A percentile compares a stretch with the other conserved stretches of the same genome.
These are phyloP conservation scores for Lachancea kluyveri DNA, from an alignment of 805 yeast genomes.

Conservation along the genomic window DNA sequence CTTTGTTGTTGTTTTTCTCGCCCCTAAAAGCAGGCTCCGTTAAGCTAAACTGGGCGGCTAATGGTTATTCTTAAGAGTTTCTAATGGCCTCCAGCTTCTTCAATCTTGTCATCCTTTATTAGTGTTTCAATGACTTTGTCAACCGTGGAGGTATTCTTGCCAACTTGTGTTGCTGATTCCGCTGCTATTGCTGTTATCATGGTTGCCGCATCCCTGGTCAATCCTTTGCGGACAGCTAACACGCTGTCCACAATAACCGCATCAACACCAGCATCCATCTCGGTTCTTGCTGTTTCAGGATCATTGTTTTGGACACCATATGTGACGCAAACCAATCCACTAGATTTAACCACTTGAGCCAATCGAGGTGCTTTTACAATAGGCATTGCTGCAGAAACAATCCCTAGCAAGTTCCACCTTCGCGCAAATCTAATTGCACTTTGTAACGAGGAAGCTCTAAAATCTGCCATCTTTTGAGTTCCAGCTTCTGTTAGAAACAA, in stretches of 20 bases:
- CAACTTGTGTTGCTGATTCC: too few species aligned
- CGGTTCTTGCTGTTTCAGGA: conserved; percentile 76
- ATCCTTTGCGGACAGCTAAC: conserved; percentile 82
- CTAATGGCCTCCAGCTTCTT: too few species aligned
- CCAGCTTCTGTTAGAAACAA: conserved; percentile 88
- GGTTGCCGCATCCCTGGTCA: conserved; percentile 34
- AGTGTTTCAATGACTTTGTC: too few species aligned
- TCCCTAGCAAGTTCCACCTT: conserved; percentile 86
- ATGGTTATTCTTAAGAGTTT: too few species aligned
- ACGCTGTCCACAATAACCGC: conserved; percentile 98
- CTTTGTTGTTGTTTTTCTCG: too few species aligned
- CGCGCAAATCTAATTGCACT: conserved; percentile 87
- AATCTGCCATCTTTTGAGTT: conserved; percentile 78
- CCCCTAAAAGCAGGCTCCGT: too few species aligned
- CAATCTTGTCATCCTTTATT: too few species aligned
- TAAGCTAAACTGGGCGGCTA: too few species aligned
- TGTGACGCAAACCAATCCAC: conserved; percentile 89
- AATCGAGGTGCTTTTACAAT: conserved; percentile 85
- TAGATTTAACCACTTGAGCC: conserved; percentile 83
- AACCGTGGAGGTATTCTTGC: too few species aligned
- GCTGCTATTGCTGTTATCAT: too few species aligned
- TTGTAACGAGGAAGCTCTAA: conserved; percentile 80
- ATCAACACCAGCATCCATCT: conserved; percentile 92
- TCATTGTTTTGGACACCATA: conserved; percentile 82
- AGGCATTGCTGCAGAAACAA: conserved; percentile 84